Evolutionary conservation across 345 rosid species (phyloP).

Genomic region (Balakata baccata): DNA sequence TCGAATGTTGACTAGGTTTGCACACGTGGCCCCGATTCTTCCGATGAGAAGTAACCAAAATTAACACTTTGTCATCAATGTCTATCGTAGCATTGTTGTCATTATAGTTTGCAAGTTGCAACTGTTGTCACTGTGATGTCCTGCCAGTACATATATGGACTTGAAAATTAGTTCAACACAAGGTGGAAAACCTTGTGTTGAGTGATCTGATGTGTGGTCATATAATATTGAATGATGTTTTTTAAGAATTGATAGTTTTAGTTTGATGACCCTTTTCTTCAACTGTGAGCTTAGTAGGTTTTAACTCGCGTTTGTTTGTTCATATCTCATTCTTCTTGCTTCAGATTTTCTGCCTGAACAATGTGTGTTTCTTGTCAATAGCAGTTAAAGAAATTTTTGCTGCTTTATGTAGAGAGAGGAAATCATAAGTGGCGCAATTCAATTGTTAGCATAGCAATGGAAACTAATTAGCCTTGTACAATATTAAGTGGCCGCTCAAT

Average conservation of each 20-base stretch:
- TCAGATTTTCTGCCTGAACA: neutral
- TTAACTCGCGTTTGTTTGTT: neutral
- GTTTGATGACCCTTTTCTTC: neutral
- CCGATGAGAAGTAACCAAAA: too few relatives aligned
- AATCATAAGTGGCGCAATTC: too few relatives aligned
- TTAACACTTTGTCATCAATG: too few relatives aligned
- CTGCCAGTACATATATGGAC: neutral
- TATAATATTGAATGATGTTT: neutral
- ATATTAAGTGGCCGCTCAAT: too few relatives aligned
- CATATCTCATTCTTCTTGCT: conserved; percentile 4
- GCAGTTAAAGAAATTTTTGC: neutral
- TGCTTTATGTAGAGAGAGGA: neutral
- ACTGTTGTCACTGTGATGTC: neutral
- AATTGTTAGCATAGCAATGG: too few relatives aligned
- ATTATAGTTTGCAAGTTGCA: conserved; percentile 1
- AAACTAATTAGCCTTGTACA: too few relatives aligned
- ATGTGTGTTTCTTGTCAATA: neutral
- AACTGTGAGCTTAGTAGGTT: neutral
- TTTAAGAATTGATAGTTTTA: neutral
- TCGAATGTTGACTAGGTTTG: too few relatives aligned
- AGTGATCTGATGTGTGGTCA: neutral
- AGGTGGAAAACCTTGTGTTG: neutral
- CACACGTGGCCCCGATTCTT: too few relatives aligned
- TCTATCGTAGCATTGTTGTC: neutral
- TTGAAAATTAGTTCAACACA: neutral